Percentiles rank a stretch among this genome's conserved stretches.
Evolutionary conservation across 2,329 filamentous ascomycete genomes (phyloP).

Genomic region (Polytolypa hystricis): DNA sequence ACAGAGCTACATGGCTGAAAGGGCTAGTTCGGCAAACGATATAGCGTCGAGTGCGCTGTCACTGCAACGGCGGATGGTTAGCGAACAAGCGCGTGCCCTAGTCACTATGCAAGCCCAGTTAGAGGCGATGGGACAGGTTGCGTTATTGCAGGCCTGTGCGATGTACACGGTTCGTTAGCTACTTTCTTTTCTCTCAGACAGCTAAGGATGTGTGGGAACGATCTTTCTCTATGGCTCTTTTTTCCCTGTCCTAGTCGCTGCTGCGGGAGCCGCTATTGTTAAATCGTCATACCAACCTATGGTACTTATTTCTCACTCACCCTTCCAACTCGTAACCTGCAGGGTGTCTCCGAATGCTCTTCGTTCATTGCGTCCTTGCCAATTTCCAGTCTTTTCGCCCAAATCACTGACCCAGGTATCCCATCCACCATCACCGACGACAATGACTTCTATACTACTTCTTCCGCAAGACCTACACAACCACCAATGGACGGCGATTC

Average conservation of each 20-base stretch:
- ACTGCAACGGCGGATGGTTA: neutral
- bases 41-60: neutral
- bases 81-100: slow-evolving; percentile 1
- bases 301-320: too few species aligned
- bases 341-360: neutral
- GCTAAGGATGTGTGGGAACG: too few species aligned
- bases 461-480: too few species aligned
- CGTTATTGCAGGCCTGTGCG: slow-evolving; percentile 1
- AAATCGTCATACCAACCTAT: too few species aligned
- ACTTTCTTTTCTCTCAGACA: too few species aligned
- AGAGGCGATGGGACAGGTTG: slow-evolving; percentile 3
- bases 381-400: slow-evolving; percentile 1
- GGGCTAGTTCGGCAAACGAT: neutral
- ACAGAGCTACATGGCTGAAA: neutral
- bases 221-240: too few species aligned
- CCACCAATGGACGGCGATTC: too few species aligned
- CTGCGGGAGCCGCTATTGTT: too few species aligned
- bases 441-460: slow-evolving; percentile 49
- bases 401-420: too few species aligned
- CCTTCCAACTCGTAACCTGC: too few species aligned
- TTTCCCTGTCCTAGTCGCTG: too few species aligned
- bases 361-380: neutral
- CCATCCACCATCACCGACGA: slow-evolving; percentile 57
- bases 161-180: too few species aligned
- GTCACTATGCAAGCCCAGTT: slow-evolving; percentile 2